Evolutionary conservation across 73 alveolate genomes (phyloP).

Genomic region (Tetrahymena borealis): DNA sequence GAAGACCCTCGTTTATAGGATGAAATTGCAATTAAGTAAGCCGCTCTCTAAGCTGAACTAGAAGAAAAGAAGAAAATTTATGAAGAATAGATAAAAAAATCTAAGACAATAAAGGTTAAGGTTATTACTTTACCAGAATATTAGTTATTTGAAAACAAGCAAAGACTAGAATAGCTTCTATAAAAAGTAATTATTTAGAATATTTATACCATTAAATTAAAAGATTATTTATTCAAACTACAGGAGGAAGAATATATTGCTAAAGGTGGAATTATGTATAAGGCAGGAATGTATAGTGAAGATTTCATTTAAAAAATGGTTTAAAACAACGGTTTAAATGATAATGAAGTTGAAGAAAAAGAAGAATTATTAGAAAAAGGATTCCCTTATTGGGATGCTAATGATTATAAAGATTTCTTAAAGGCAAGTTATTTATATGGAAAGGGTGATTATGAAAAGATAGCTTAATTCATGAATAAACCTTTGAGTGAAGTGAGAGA

Average conservation of each 20-base stretch:
- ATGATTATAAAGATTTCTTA: background rate
- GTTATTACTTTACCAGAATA: background rate
- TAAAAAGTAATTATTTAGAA: constrained; percentile 71
- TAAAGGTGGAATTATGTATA: constrained; percentile 72
- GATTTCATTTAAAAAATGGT: constrained; percentile 7
- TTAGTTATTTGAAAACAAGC: constrained; percentile 36
- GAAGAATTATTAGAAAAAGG: constrained; percentile 66
- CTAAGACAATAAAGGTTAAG: constrained; percentile 35
- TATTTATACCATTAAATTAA: constrained; percentile 81
- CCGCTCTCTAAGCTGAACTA: constrained; percentile 56
- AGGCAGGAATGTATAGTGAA: constrained; percentile 62
- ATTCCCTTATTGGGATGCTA: constrained; percentile 72
- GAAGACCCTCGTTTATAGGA: constrained; percentile 75
- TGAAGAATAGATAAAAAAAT: constrained; percentile 48
- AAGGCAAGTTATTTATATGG: background rate
- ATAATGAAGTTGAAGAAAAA: constrained; percentile 66
- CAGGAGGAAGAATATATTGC: constrained; percentile 67
- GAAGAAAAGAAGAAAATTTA: constrained; percentile 26
- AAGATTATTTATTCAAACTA: constrained; percentile 82
- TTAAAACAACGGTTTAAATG: constrained; percentile 37
- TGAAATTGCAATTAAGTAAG: constrained; percentile 32
- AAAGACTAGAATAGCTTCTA: constrained; percentile 61
- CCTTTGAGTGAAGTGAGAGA: background rate
- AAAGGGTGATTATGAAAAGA: background rate
- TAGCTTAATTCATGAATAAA: background rate